Conservation (phyloP, 352 stramenopile species). For the Globisporangium emineosum region DNA sequence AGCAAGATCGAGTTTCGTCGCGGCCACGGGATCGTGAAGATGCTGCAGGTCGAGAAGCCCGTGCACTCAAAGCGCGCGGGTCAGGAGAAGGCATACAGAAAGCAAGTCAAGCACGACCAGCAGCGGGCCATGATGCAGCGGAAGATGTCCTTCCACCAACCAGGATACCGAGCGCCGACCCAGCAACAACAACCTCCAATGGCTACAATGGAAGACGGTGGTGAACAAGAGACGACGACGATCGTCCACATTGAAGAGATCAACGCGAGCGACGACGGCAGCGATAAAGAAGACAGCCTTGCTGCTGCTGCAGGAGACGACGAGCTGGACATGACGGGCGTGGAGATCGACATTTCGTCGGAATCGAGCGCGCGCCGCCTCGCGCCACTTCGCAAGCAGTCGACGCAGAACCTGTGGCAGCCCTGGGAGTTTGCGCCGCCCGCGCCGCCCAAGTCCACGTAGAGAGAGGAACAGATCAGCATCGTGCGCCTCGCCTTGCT, state of each 20-base stretch:
- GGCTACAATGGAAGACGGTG: not conserved
- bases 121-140: slow-evolving; percentile 8
- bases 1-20: slow-evolving; percentile 80
- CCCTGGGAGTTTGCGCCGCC: slow-evolving; percentile 23
- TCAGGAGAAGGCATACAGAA: slow-evolving; percentile 9
- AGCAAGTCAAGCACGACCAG: slow-evolving; percentile 14
- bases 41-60: slow-evolving; percentile 65
- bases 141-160: slow-evolving; percentile 7
- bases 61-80: slow-evolving; percentile 40
- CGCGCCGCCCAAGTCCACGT: slow-evolving; percentile 6
- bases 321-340: slow-evolving; percentile 19
- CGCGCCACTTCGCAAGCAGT: slow-evolving; percentile 12
- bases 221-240: slow-evolving; percentile 3
- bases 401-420: slow-evolving; percentile 18
- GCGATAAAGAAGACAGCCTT: not conserved
- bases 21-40: slow-evolving; percentile 46
- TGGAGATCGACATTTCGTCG: slow-evolving; percentile 18
- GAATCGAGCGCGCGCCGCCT: slow-evolving; percentile 9
- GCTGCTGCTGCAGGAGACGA: not conserved
- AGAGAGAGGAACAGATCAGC: not conserved
- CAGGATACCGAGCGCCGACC: not conserved
- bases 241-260: slow-evolving; percentile 14
- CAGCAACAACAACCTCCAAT: not conserved
- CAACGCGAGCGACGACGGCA: slow-evolving; percentile 8
- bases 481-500: not conserved